These are phyloP conservation scores for Areca catechu DNA, from an alignment of 176 grass and related monocot genomes.

Conservation along the genomic window DNA sequence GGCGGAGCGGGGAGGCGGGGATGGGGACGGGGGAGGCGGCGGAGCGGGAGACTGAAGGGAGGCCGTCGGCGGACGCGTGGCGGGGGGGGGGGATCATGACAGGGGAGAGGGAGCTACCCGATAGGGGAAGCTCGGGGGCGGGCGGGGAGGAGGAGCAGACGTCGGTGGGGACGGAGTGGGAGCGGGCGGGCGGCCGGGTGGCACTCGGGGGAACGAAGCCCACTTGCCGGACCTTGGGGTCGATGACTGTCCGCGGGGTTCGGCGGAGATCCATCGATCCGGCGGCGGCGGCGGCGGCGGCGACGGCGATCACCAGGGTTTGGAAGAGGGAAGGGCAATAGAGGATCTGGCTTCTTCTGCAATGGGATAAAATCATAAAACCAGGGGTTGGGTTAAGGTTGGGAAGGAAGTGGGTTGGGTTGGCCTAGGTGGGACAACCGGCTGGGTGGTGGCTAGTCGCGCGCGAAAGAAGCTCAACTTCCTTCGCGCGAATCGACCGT, in stretches of 20 bases:
- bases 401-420: too few relatives aligned
- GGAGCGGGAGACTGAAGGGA: not conserved
- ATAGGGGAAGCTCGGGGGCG: constrained; percentile 9
- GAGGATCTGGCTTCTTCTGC: too few relatives aligned
- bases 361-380: too few relatives aligned
- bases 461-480: too few relatives aligned
- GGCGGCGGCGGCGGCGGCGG: not conserved
- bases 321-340: not conserved
- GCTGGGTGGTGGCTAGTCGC: too few relatives aligned
- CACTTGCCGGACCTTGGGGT: constrained; percentile 78
- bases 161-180: constrained; percentile 6
- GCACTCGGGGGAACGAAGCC: constrained; percentile 51
- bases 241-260: constrained; percentile 38
- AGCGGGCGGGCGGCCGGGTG: constrained; percentile 18
- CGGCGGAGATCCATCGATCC: constrained; percentile 53
- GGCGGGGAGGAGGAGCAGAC: constrained; percentile 19
- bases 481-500: too few relatives aligned
- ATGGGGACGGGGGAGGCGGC: constrained; percentile 5
- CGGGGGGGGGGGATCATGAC: constrained; percentile 84
- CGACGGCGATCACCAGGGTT: not conserved
- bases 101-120: constrained; percentile 42
- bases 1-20: constrained; percentile 6
- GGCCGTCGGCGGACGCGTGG: constrained; percentile 29
- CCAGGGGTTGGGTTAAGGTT: too few relatives aligned
- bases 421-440: too few relatives aligned